Evolutionary conservation across 2,329 filamentous ascomycete species (phyloP), one percentile per base, ranked within the genome.

Genomic region (Huntiella abstrusa): DNA sequence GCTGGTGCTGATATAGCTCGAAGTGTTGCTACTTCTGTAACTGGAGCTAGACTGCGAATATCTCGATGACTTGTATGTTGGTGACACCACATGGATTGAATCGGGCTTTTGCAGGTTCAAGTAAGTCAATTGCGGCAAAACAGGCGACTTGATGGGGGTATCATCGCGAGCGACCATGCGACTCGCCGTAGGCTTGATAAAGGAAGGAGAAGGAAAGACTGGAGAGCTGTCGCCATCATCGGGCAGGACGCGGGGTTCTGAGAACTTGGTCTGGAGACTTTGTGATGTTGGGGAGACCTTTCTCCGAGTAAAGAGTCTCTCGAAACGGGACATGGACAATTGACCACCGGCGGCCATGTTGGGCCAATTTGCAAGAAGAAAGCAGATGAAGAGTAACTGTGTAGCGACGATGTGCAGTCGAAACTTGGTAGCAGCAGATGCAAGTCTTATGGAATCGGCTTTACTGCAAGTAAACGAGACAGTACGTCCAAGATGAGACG

Each of bases 151-250:
- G 13, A 56, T 17, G 28, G 41, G 51, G 32, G 57, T 56, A 54
- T 70, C 70, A 41, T 74, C 67, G 41, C 73, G 64, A n/a, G 73
- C 71, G 41, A 65, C 59, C 73, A 77, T 76, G 17, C 69, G 65
- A 46, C 62, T 63, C 12, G 65, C 62, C 34, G 63, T 74, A 19
- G 73, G 73, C 40, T 69, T 64, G 51, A 77, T 70, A 52, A 72
- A 77, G 1, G 69, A 70, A 5, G 69, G 64, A 15, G 63, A 63
- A 4, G 69, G 69, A 51, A 72, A 73, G 43, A 62, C 58, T 43
- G 60, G 61, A 43, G 57, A 60, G 28, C 34, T 17, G 32, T 39
- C n/a, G 37, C 19, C 37, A 33, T 33, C n/a, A 33, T 41, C 37
- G 17, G 55, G 46, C 28, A 53, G 52, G 12, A 50, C 43, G 22